These are phyloP conservation scores for Boletus edulis DNA, from an alignment of 768 basidiomycete species.

Conservation along the genomic window DNA sequence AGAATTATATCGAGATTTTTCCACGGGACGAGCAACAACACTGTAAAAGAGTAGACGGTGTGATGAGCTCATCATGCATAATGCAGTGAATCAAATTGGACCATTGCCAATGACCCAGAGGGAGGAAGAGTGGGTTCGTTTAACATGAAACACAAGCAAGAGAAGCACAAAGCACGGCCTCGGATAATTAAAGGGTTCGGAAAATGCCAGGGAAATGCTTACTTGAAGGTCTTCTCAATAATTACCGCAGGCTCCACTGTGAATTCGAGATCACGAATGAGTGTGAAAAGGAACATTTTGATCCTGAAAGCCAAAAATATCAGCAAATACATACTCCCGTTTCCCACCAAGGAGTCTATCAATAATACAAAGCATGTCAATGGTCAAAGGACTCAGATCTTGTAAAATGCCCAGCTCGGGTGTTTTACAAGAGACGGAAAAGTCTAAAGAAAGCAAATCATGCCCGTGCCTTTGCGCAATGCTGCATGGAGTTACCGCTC, in stretches of 20 bases:
- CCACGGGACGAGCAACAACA: slow-evolving; percentile 56
- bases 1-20: slow-evolving; percentile 49
- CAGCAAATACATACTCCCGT: slow-evolving; percentile 3
- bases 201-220: slow-evolving; percentile 28
- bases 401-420: not conserved
- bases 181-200: slow-evolving; percentile 23
- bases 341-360: not conserved
- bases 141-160: slow-evolving; percentile 17
- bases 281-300: slow-evolving; percentile 59
- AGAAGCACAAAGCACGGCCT: slow-evolving; percentile 12
- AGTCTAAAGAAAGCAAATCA: slow-evolving; percentile 24
- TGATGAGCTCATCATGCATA: slow-evolving; percentile 13
- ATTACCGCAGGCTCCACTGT: slow-evolving; percentile 47
- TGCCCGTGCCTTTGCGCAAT: slow-evolving; percentile 8
- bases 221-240: slow-evolving; percentile 66
- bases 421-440: slow-evolving; percentile 7
- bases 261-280: slow-evolving; percentile 57
- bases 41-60: slow-evolving; percentile 26
- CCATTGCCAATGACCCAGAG: slow-evolving; percentile 1
- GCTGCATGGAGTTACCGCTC: slow-evolving; percentile 5
- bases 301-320: slow-evolving; percentile 43
- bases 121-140: slow-evolving; percentile 4
- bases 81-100: slow-evolving; percentile 4
- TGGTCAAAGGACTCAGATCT: not conserved
- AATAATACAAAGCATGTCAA: not conserved